Base-by-base conservation (phyloP, 352 stramenopile species). In the Phytophthora pluvialis region DNA sequence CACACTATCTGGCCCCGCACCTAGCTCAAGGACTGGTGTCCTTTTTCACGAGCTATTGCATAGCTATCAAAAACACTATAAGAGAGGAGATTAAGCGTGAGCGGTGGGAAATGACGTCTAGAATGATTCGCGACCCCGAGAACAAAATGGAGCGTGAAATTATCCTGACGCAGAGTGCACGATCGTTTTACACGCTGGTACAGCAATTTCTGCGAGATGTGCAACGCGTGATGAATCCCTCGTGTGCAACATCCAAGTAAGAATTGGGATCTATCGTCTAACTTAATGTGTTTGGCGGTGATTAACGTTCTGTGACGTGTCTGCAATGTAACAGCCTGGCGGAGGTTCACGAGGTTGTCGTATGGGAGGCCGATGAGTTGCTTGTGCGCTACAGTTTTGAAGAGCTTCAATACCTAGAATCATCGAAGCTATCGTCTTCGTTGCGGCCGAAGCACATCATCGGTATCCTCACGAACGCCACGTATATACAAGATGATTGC, bases 21-120 rank as follows among this genome's bases (percentile, higher is more conserved):
- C 60, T 95, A 9, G 74, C 86, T 10, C 73, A 75, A 31, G 80
- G 83, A 0, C 67, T 95, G 18, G 46, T 86, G 12, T 72, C 73
- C 1, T 91, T 90, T 46, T 70, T 93, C 50, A 60, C 61, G 11
- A 90, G 62, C 49, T 95, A 95, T 44, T 83, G 72, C 13, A 77
- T 76, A 38, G 81, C 86, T 5, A 87, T 95, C 59, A 88, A 87
- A 47, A 84, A 78, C 16, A 79, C 76, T 7, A 80, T 85, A 26
- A 73, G 77, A 32, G 83, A 92, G 50, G 84, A 95, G 75, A 80
- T 95, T 48, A 93, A 93, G 40, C 83, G 86, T 2, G 86, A 95
- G 64, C 82, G 86, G 42, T 95, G 86, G 86, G 86, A 93, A 51
- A 88, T 93, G 78, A 73, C 72, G 15, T 75, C 73, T 25, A 73